These are phyloP conservation scores for Citrus trifoliata DNA, from an alignment of 345 rosid species.

Conservation along the genomic window DNA sequence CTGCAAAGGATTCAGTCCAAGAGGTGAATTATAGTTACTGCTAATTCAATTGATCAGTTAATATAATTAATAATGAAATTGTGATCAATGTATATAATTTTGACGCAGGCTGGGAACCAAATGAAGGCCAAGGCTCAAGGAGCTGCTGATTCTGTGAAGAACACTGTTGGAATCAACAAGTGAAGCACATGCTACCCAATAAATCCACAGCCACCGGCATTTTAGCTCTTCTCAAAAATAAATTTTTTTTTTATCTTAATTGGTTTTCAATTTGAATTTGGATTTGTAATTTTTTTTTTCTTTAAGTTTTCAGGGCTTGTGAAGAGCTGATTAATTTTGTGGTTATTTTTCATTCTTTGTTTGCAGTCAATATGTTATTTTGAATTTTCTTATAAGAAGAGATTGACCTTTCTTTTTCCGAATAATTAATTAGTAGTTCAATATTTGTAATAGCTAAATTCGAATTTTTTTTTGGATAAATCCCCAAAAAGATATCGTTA, in stretches of 20 bases:
- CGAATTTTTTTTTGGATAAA: no score
- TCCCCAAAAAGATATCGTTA: no score
- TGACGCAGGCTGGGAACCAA: conserved; percentile 33
- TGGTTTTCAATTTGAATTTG: no score
- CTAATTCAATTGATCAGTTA: not conserved
- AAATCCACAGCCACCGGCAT: not conserved
- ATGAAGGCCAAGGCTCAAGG: conserved; percentile 31
- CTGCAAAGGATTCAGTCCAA: conserved; percentile 30
- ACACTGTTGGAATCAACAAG: conserved; percentile 24
- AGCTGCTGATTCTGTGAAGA: conserved; percentile 31
- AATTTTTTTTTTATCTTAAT: no score
- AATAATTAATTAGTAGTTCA: not conserved
- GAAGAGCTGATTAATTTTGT: no score
- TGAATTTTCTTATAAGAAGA: not conserved
- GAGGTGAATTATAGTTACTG: conserved; percentile 4
- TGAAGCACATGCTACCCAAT: not conserved
- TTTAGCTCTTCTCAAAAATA: not conserved
- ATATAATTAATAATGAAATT: no score
- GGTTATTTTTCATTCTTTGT: no score
- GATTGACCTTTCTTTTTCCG: not conserved
- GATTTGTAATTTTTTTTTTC: no score
- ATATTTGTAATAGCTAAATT: no score
- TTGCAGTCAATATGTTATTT: not conserved
- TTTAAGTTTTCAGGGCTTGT: no score
- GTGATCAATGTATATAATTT: not conserved